phyloP scores from a whole-genome alignment of 805 yeast species.

The Myxozyma mucilagina region DNA sequence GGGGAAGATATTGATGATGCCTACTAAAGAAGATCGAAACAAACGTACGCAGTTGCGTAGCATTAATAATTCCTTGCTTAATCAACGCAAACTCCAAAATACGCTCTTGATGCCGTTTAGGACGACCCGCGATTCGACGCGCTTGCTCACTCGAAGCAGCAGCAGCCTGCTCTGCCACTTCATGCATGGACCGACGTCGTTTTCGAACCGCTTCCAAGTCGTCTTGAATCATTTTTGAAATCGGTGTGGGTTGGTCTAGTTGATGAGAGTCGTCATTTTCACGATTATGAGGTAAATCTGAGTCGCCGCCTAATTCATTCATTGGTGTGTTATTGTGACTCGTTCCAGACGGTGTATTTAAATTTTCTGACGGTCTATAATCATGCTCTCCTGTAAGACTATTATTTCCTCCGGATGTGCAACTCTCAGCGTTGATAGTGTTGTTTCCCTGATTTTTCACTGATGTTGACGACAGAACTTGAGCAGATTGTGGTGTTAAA shows the following conservation, averaged over 20 bases:
- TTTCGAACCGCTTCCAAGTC: neutral
- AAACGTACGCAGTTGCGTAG: conserved; percentile 26
- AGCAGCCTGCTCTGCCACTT: neutral
- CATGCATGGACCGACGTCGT: neutral
- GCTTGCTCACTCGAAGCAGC: neutral
- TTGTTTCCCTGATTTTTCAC: neutral
- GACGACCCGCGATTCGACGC: neutral
- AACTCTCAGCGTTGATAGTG: too few relatives aligned
- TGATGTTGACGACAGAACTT: neutral
- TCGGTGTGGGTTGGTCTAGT: too few relatives aligned
- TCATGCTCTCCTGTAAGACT: too few relatives aligned
- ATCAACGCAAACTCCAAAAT: conserved; percentile 22
- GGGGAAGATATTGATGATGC: conserved; percentile 28
- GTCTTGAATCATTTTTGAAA: neutral
- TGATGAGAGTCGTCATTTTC: too few relatives aligned
- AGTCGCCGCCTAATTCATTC: too few relatives aligned
- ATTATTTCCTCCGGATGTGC: too few relatives aligned
- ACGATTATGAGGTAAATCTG: too few relatives aligned
- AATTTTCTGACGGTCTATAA: too few relatives aligned
- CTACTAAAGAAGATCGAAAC: conserved; percentile 29
- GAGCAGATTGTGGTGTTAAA: neutral
- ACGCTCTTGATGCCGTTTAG: conserved; percentile 13
- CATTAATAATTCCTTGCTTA: conserved; percentile 19
- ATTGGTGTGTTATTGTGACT: too few relatives aligned
- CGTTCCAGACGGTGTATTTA: too few relatives aligned